Evolutionary conservation across 306 rosid genomes (phyloP).

Genomic region (Inga laurina): DNA sequence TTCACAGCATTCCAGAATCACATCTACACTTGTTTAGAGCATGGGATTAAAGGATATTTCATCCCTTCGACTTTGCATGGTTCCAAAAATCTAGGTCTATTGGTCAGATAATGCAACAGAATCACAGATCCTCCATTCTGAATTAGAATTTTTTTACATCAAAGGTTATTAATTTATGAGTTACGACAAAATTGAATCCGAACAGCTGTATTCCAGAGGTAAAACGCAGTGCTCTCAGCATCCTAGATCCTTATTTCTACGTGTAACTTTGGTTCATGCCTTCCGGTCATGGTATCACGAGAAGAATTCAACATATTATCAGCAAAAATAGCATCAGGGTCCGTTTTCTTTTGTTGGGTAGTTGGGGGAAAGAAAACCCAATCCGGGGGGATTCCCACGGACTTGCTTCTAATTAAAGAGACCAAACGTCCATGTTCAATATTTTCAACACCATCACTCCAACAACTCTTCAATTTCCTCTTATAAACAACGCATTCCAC

Average conservation of each 20-base stretch:
- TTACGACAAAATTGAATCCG: not conserved
- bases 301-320: not conserved
- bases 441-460: not conserved
- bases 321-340: not conserved
- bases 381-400: not conserved
- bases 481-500: not conserved
- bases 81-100: not conserved
- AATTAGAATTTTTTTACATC: not conserved
- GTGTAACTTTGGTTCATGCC: not conserved
- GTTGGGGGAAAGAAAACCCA: not conserved
- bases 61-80: not conserved
- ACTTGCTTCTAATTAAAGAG: not conserved
- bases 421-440: not conserved
- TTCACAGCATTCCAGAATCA: slow-evolving; percentile 16
- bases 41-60: not conserved
- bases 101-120: not conserved
- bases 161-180: not conserved
- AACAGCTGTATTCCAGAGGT: not conserved
- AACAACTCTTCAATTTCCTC: not conserved
- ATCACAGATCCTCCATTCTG: not conserved
- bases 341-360: not conserved
- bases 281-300: not conserved
- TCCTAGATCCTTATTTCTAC: not conserved
- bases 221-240: not conserved
- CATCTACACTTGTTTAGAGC: not conserved